A percentile compares a stretch with the other conserved stretches of the same genome.
These are phyloP conservation scores for Lithospermum erythrorhizon DNA, from an alignment of 257 asterid species.

Conservation along the genomic window DNA sequence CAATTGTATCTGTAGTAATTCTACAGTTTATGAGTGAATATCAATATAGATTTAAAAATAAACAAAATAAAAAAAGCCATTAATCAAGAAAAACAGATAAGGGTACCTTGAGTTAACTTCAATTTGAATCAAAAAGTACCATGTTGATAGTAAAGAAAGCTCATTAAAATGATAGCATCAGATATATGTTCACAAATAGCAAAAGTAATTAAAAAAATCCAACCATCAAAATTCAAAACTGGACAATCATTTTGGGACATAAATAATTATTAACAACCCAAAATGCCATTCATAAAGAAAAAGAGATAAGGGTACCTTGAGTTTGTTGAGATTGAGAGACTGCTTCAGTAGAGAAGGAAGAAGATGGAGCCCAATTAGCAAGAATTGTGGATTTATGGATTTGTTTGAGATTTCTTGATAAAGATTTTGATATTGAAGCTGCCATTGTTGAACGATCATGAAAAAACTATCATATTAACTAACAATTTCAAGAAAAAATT, in stretches of 20 bases:
- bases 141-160: too few species aligned
- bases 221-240: too few species aligned
- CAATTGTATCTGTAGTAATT: too few species aligned
- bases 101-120: constrained; percentile 36
- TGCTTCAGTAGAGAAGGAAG: constrained; percentile 29
- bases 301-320: constrained; percentile 25
- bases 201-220: too few species aligned
- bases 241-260: too few species aligned
- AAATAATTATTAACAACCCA: neutral
- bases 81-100: neutral
- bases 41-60: too few species aligned
- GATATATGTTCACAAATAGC: too few species aligned
- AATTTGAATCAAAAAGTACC: too few species aligned
- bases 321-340: constrained; percentile 22
- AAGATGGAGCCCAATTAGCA: constrained; percentile 21
- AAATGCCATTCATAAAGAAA: neutral
- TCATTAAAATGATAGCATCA: too few species aligned
- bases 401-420: constrained; percentile 37
- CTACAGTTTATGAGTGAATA: too few species aligned
- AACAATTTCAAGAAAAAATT: neutral
- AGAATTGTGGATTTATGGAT: constrained; percentile 14
- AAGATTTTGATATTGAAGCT: constrained; percentile 34
- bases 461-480: constrained; percentile 13
- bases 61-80: too few species aligned
- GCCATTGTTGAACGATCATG: constrained; percentile 22